A percentile compares a stretch with the other conserved stretches of the same genome.
phyloP scores from a whole-genome alignment of 1,139 yeast species.

The Magnusiomyces paraingens region DNA sequence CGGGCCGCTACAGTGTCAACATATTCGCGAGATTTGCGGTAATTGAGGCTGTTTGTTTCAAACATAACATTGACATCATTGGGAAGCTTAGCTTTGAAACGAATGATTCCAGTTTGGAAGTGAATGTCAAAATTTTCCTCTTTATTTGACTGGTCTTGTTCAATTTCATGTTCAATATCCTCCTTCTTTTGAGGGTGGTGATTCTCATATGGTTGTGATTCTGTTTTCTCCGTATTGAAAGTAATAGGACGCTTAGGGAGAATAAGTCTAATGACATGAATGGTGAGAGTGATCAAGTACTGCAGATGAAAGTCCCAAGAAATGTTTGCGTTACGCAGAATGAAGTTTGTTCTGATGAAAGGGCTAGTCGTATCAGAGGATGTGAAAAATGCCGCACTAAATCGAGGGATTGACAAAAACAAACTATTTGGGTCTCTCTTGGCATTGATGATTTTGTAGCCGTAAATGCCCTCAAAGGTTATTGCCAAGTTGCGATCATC shows the following conservation, averaged over 20 bases:
- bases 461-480: constrained; percentile 28
- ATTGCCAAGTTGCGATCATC: constrained; percentile 18
- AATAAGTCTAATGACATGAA: too few relatives aligned
- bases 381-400: constrained; percentile 23
- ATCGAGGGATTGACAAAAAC: constrained; percentile 26
- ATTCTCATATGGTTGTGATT: too few relatives aligned
- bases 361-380: constrained; percentile 16
- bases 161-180: too few relatives aligned
- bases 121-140: constrained; percentile 33
- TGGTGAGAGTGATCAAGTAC: constrained; percentile 21
- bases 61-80: constrained; percentile 46
- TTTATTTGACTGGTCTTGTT: neutral
- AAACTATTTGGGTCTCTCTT: constrained; percentile 10
- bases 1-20: constrained; percentile 34
- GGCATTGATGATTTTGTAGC: constrained; percentile 20
- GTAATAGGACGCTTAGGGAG: too few relatives aligned
- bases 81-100: constrained; percentile 46
- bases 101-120: constrained; percentile 37
- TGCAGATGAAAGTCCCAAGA: constrained; percentile 31
- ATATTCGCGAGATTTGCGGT: constrained; percentile 31
- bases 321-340: constrained; percentile 25
- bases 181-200: too few relatives aligned
- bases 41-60: constrained; percentile 41
- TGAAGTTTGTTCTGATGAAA: constrained; percentile 20
- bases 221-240: too few relatives aligned